Base-by-base conservation (phyloP, 1,284 basidiomycete species). In the Pisolithus thermaeus region DNA sequence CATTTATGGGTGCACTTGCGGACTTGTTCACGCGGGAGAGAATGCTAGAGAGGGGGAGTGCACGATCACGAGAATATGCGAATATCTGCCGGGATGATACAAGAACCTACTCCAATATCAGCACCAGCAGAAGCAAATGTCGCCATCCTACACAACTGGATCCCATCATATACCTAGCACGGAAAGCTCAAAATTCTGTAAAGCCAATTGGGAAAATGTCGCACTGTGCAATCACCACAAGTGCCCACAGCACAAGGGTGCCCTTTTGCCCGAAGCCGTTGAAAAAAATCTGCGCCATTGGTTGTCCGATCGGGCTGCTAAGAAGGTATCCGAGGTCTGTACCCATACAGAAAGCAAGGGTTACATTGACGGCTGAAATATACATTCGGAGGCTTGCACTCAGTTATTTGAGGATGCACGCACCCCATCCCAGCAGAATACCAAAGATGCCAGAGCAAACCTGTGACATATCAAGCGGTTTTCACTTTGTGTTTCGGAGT, bases 11-110 rank as follows among this genome's bases (percentile, higher is more conserved):
- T 0, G 68, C 69, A 16, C 58, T 54, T 1, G 69, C 70, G 42
- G 49, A 58, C 2, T 37, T 14, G 27, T 64, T 65, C 8, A 64
- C 47, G 20, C 44, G 52, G 37, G 64, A 65, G 41, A 61, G 59
- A 50, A 52, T 53, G 49, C 44, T 56, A 36, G 55, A 63, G 1
- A 65, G 23, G 0, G 61, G 64, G 3, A 64, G 56, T 0, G 58
- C 57, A 7, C 60, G 60, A 41, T 71, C 70, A 23, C 70, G 59
- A 18, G 79, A 74, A 60, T 86, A 85, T 0, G 83, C 83, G 56
- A 83, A 86, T 0, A 80, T 75, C 61, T 86, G 84, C 12, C 84
- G 70, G 6, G 73, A 77, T 7, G 72, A 69, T 0, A 73, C 70
- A n/a, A 74, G 64, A 38, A 74, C 59, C 23, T 42, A 28, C 11